phyloP scores from a whole-genome alignment of 1,284 basidiomycete genomes.

The Rhizopogon hawkerae region DNA sequence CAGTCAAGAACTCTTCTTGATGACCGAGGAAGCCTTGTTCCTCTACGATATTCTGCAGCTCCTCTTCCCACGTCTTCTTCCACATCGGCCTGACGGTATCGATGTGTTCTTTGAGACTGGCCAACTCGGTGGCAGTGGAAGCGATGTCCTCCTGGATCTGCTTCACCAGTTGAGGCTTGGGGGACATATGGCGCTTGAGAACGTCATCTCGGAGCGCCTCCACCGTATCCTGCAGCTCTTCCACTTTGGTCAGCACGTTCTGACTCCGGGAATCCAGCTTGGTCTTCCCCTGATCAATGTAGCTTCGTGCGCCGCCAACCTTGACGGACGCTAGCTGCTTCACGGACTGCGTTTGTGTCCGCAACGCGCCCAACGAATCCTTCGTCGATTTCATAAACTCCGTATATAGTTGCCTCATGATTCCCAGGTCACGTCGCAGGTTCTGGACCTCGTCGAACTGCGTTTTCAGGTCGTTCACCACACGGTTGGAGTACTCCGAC shows the following conservation, averaged over 20 bases:
- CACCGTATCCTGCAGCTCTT: conserved; percentile 89
- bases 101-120: conserved; percentile 78
- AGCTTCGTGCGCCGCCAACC: conserved; percentile 80
- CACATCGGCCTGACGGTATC: conserved; percentile 90
- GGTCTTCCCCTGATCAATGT: conserved; percentile 87
- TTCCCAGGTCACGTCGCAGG: conserved; percentile 84
- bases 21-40: conserved; percentile 93
- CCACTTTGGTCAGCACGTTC: conserved; percentile 85
- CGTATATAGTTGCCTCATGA: conserved; percentile 89
- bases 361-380: conserved; percentile 68
- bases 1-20: conserved; percentile 83
- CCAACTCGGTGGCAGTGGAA: conserved; percentile 62
- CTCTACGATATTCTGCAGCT: conserved; percentile 93
- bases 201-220: conserved; percentile 91
- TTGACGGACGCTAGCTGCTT: conserved; percentile 77
- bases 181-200: conserved; percentile 80
- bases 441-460: conserved; percentile 95
- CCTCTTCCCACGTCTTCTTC: conserved; percentile 98
- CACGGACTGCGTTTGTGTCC: conserved; percentile 79
- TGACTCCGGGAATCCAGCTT: conserved; percentile 86
- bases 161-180: conserved; percentile 68
- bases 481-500: conserved; percentile 62
- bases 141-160: conserved; percentile 70
- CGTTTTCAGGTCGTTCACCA: conserved; percentile 77
- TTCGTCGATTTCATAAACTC: conserved; percentile 91